Conservation (phyloP, 2,329 filamentous ascomycete genomes). For the Aureobasidium sp. region DNA sequence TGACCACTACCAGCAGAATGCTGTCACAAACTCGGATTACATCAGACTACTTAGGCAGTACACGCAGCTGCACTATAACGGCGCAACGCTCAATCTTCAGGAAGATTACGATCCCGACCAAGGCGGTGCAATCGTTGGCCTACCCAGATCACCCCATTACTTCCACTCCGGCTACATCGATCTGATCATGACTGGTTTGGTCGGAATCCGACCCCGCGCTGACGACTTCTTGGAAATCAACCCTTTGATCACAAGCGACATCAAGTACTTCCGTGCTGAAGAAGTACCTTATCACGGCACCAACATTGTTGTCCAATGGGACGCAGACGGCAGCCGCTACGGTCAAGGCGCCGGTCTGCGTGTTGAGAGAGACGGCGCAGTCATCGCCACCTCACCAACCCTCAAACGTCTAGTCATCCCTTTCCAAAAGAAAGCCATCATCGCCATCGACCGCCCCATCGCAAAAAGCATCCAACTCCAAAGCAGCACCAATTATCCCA, state of each 20-base stretch:
- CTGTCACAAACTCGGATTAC: slow-evolving; percentile 31
- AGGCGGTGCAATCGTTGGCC: slow-evolving; percentile 36
- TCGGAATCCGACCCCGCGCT: slow-evolving; percentile 36
- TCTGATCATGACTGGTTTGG: slow-evolving; percentile 35
- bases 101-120: slow-evolving; percentile 41
- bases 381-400: slow-evolving; percentile 27
- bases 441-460: slow-evolving; percentile 27
- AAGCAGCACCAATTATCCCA: slow-evolving; percentile 25
- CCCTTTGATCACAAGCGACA: slow-evolving; percentile 30
- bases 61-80: slow-evolving; percentile 36
- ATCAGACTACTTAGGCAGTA: slow-evolving; percentile 33
- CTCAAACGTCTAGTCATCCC: slow-evolving; percentile 25
- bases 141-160: slow-evolving; percentile 39
- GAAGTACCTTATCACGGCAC: slow-evolving; percentile 38
- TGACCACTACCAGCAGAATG: slow-evolving; percentile 33
- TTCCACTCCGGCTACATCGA: slow-evolving; percentile 42
- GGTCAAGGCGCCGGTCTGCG: slow-evolving; percentile 26
- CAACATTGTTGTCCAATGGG: slow-evolving; percentile 38
- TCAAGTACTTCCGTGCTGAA: slow-evolving; percentile 38
- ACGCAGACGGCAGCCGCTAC: slow-evolving; percentile 30
- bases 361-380: slow-evolving; percentile 31
- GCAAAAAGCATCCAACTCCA: slow-evolving; percentile 34
- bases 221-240: slow-evolving; percentile 37
- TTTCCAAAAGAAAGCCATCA: slow-evolving; percentile 22
- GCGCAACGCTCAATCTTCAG: slow-evolving; percentile 31